A percentile compares a stretch with the other conserved stretches of the same genome.
phyloP scores from a whole-genome alignment of 176 grass and related monocot genomes.

The Lolium rigidum region DNA sequence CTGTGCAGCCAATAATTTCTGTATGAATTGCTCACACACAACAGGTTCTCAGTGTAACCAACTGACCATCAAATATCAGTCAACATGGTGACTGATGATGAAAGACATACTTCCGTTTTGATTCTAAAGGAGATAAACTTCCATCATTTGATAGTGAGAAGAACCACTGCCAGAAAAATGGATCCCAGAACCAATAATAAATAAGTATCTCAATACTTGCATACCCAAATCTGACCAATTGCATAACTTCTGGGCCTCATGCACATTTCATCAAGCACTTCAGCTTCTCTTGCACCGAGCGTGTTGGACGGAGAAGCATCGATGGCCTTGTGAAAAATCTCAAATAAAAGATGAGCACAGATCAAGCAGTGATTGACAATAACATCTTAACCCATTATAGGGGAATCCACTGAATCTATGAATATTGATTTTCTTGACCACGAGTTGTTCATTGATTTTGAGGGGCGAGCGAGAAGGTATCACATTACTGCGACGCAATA shows the following conservation, averaged over 20 bases:
- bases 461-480: too few relatives aligned
- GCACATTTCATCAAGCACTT: not conserved
- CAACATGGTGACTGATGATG: too few relatives aligned
- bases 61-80: too few relatives aligned
- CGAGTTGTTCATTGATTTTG: too few relatives aligned
- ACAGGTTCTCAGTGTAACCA: too few relatives aligned
- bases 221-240: not conserved
- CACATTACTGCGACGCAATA: not conserved
- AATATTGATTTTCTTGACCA: too few relatives aligned
- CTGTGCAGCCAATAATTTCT: too few relatives aligned
- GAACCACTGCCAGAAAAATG: not conserved
- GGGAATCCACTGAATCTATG: too few relatives aligned
- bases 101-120: too few relatives aligned
- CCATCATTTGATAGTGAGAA: not conserved
- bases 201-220: not conserved
- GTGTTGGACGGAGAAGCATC: not conserved
- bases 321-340: not conserved
- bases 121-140: too few relatives aligned
- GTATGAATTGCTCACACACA: too few relatives aligned
- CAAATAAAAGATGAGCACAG: not conserved
- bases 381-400: too few relatives aligned
- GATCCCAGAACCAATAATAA: not conserved
- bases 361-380: not conserved
- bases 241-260: not conserved
- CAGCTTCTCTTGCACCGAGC: not conserved